A percentile compares a stretch with the other conserved stretches of the same genome.
These are phyloP conservation scores for Alternaria infectoria DNA, from an alignment of 2,329 filamentous ascomycete species.

Conservation along the genomic window DNA sequence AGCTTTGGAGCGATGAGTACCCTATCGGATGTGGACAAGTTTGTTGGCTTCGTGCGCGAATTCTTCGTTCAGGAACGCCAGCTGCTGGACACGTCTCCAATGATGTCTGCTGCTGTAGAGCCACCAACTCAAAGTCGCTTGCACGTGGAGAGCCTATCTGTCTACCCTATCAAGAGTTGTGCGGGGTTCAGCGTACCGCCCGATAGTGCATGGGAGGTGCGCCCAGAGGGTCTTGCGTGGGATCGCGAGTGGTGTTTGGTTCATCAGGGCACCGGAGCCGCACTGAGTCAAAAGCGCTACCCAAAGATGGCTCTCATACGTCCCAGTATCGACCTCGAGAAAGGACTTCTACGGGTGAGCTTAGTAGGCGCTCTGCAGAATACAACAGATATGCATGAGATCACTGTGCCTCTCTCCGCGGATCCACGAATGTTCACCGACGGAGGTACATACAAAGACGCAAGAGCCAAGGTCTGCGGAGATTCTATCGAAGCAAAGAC, in stretches of 20 bases:
- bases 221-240: slow-evolving; percentile 84
- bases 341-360: slow-evolving; percentile 68
- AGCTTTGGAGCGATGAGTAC: slow-evolving; percentile 94
- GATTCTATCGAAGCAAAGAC: slow-evolving; percentile 74
- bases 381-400: slow-evolving; percentile 42
- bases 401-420: slow-evolving; percentile 67
- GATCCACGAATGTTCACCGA: slow-evolving; percentile 65
- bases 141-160: slow-evolving; percentile 57
- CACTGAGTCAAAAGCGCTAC: slow-evolving; percentile 86
- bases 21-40: slow-evolving; percentile 71
- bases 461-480: slow-evolving; percentile 77
- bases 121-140: slow-evolving; percentile 40
- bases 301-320: slow-evolving; percentile 85
- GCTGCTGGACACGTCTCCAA: slow-evolving; percentile 22
- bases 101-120: slow-evolving; percentile 26
- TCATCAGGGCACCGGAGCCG: slow-evolving; percentile 82
- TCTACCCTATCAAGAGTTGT: slow-evolving; percentile 97
- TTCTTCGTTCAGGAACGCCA: slow-evolving; percentile 50
- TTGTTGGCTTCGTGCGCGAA: slow-evolving; percentile 70
- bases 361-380: slow-evolving; percentile 52
- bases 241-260: slow-evolving; percentile 97
- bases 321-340: slow-evolving; percentile 74
- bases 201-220: slow-evolving; percentile 74
- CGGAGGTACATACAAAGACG: slow-evolving; percentile 47
- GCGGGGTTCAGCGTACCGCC: slow-evolving; percentile 75